phyloP scores from a whole-genome alignment of 2,329 filamentous ascomycete species.

The Stachybotrys echinatus region DNA sequence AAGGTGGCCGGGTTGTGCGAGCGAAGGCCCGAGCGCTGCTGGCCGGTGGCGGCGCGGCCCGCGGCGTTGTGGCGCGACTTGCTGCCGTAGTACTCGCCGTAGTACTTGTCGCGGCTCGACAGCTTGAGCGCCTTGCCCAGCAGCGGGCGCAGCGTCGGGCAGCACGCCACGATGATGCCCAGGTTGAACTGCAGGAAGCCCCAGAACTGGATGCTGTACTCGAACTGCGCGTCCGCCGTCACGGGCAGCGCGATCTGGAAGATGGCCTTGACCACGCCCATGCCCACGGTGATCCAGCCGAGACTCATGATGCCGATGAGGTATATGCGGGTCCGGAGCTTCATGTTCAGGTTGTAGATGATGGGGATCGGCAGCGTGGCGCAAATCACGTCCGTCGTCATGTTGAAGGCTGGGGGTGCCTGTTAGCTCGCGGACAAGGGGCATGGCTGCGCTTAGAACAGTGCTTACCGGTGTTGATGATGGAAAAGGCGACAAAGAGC shows the following conservation, averaged over 20 bases:
- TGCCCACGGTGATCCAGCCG: conserved; percentile 20
- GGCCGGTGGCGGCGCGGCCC: neutral
- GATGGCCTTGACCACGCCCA: conserved; percentile 1
- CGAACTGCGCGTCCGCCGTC: neutral
- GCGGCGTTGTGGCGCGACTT: neutral
- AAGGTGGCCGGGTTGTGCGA: neutral
- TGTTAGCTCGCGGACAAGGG: neutral
- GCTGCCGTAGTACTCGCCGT: conserved; percentile 2
- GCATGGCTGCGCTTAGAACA: neutral
- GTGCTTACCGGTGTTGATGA: neutral
- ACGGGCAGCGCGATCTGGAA: conserved; percentile 1
- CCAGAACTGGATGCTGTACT: conserved; percentile 1
- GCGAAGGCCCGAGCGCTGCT: neutral
- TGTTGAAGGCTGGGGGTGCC: conserved; percentile 24
- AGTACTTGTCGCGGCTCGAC: conserved; percentile 3
- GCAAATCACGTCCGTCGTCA: conserved; percentile 33
- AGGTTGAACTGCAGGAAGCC: conserved; percentile 1
- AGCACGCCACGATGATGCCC: conserved; percentile 2
- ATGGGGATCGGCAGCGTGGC: conserved; percentile 34
- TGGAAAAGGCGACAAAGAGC: neutral
- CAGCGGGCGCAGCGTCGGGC: neutral
- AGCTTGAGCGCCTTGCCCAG: neutral
- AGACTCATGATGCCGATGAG: conserved; percentile 33
- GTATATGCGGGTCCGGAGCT: conserved; percentile 27
- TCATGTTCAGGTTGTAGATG: conserved; percentile 32